Evolutionary conservation across 345 rosid genomes (phyloP), one percentile per base, ranked within the genome.

Genomic region (Populus ilicifolia): DNA sequence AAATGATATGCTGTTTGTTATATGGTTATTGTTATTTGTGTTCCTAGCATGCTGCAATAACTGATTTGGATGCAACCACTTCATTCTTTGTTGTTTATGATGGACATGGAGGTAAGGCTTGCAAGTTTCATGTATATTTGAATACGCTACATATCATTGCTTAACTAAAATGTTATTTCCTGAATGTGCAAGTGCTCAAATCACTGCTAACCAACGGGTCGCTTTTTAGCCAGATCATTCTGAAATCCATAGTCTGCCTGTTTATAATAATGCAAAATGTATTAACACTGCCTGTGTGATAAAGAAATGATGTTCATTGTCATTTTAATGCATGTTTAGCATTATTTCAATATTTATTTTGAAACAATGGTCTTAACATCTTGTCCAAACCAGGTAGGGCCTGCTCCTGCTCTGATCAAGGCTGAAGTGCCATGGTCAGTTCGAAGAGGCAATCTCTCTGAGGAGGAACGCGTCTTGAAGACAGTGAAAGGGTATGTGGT

Each of bases 81-180:
- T 90, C 97, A 10, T 94, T 96, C 92, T 92, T 92, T 80, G 98
- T 98, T 83, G 97, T 96, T 68, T 93, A 90, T 85, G 98, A 94
- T 89, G 99, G 98, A 71, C 99, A 96, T 84, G 99, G 99, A 92
- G 98, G 99, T 94, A 89, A 84, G 84, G 82, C 56, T 82, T 75
- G n/a, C 75, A 76, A 75, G 70, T 80, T 54, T 73, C 61, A n/a
- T 78, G 72, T 75, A n/a, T n/a, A 65, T 71, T 41, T 54, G 17
- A 36, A 25, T 65, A 7, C 29, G 62, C 16, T 65, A 29, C 12
- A 20, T 70, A 13, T 43, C 43, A 33, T 48, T 76, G 73, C 77
- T 75, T 11, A 11, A 18, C 54, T 23, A 48, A 43, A 44, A 27
- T 56, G 29, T 29, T 17, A 62, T 61, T 38, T 38, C 21, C 54